These are phyloP conservation scores for Mycena citricolor DNA, from an alignment of 1,284 basidiomycete species.

Conservation along the genomic window DNA sequence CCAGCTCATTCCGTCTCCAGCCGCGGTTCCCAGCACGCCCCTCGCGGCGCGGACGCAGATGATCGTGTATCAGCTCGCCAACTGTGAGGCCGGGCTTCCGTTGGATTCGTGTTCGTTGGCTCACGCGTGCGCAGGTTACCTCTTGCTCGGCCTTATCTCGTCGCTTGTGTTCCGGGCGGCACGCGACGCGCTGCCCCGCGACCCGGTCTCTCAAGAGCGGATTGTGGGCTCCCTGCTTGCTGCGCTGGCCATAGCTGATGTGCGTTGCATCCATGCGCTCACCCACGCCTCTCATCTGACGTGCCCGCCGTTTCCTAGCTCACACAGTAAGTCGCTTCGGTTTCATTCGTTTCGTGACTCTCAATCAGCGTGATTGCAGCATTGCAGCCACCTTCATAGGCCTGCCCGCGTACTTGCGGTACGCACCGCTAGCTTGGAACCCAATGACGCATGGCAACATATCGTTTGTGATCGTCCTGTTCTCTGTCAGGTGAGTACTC, in stretches of 20 bases:
- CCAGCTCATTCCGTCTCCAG: slow-evolving; percentile 57
- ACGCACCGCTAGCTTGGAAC: slow-evolving; percentile 58
- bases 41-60: slow-evolving; percentile 59
- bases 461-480: slow-evolving; percentile 57
- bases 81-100: slow-evolving; percentile 50
- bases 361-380: slow-evolving; percentile 39
- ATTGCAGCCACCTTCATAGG: slow-evolving; percentile 55
- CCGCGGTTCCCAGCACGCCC: slow-evolving; percentile 27
- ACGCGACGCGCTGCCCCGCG: slow-evolving; percentile 57
- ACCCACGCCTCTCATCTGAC: slow-evolving; percentile 7
- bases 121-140: slow-evolving; percentile 49
- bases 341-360: slow-evolving; percentile 9
- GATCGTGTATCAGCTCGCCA: slow-evolving; percentile 71
- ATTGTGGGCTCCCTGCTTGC: slow-evolving; percentile 64
- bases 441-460: slow-evolving; percentile 75
- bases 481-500: slow-evolving; percentile 49
- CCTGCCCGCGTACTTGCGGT: slow-evolving; percentile 58
- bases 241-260: slow-evolving; percentile 72
- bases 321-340: slow-evolving; percentile 50
- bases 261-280: too few relatives aligned
- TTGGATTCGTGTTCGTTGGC: background rate
- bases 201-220: slow-evolving; percentile 66
- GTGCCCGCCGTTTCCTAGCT: slow-evolving; percentile 25
- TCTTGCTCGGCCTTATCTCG: slow-evolving; percentile 66
- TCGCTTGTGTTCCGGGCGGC: slow-evolving; percentile 71